phyloP scores from a whole-genome alignment of 1,284 basidiomycete species.

The Ceraceosorus guamensis region DNA sequence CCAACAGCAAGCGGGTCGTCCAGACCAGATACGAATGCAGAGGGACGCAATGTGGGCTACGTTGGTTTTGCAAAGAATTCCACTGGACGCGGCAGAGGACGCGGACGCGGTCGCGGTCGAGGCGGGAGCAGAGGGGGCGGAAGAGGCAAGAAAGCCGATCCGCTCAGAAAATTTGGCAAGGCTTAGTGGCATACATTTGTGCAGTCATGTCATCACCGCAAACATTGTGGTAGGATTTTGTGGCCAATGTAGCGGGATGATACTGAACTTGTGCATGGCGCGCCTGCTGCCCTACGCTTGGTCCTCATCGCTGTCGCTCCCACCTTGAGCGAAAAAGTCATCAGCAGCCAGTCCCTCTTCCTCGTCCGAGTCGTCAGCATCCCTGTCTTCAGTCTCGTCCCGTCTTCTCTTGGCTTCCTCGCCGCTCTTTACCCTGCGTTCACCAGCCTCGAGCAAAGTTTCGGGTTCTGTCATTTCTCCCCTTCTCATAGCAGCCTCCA shows the following conservation, averaged over 20 bases:
- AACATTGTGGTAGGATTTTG: too few species aligned
- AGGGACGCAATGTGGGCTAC: conserved; percentile 11
- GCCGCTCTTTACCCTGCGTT: background rate
- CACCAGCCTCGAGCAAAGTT: background rate
- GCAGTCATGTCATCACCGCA: too few species aligned
- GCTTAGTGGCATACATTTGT: too few species aligned
- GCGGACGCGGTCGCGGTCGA: conserved; percentile 10
- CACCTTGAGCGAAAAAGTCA: conserved; percentile 1
- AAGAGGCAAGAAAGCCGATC: conserved; percentile 26
- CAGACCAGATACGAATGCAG: conserved; percentile 1
- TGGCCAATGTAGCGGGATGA: too few species aligned
- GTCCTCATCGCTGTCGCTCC: conserved; percentile 1
- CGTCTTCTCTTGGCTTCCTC: background rate
- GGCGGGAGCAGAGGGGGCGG: conserved; percentile 13
- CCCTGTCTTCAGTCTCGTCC: background rate
- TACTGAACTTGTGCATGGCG: conserved; percentile 10
- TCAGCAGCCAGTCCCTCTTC: background rate
- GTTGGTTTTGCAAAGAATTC: conserved; percentile 12
- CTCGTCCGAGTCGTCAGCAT: background rate
- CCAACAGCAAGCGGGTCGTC: background rate
- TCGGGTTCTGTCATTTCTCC: background rate
- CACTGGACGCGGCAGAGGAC: conserved; percentile 1
- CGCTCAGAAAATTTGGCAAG: conserved; percentile 28
- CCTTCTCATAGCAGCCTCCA: background rate
- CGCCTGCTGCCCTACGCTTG: background rate